Evolutionary conservation across 352 stramenopile species (phyloP).

Genomic region (Pythium phragmiticola): DNA sequence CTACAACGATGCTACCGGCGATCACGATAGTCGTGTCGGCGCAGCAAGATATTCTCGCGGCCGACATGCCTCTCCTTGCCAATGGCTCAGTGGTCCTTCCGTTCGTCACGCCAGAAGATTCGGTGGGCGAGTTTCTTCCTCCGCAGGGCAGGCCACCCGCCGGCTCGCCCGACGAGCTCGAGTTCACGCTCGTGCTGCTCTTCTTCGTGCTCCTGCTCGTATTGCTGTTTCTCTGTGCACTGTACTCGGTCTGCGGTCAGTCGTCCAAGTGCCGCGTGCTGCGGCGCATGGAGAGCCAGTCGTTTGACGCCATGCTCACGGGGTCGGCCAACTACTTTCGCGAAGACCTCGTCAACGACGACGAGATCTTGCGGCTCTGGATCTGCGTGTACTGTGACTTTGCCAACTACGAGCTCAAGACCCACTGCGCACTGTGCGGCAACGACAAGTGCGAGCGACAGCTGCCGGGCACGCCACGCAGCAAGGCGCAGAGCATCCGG

Average conservation of each 20-base stretch:
- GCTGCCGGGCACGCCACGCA: constrained; percentile 20
- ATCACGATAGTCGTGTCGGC: neutral
- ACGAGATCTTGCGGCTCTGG: constrained; percentile 52
- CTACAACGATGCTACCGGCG: neutral
- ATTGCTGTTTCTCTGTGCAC: constrained; percentile 28
- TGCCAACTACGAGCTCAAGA: constrained; percentile 61
- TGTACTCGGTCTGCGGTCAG: constrained; percentile 35
- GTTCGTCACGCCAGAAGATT: constrained; percentile 3
- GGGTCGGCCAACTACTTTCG: constrained; percentile 36
- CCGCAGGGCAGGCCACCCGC: neutral
- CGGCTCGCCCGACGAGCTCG: constrained; percentile 20
- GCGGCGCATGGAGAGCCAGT: constrained; percentile 19
- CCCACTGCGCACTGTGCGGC: constrained; percentile 44
- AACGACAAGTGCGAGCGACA: constrained; percentile 38
- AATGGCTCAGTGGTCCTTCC: neutral
- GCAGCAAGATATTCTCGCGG: constrained; percentile 19
- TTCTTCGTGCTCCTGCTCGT: constrained; percentile 39
- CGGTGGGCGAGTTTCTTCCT: constrained; percentile 6
- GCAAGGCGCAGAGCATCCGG: constrained; percentile 31
- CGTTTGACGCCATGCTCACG: constrained; percentile 29
- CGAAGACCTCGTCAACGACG: constrained; percentile 50
- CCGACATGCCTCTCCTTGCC: neutral
- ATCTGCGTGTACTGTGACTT: constrained; percentile 57
- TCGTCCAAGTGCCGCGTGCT: constrained; percentile 28
- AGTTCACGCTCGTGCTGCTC: constrained; percentile 35